Base-by-base conservation (phyloP, 2,329 filamentous ascomycete species). In the Arthroderma sp. region DNA sequence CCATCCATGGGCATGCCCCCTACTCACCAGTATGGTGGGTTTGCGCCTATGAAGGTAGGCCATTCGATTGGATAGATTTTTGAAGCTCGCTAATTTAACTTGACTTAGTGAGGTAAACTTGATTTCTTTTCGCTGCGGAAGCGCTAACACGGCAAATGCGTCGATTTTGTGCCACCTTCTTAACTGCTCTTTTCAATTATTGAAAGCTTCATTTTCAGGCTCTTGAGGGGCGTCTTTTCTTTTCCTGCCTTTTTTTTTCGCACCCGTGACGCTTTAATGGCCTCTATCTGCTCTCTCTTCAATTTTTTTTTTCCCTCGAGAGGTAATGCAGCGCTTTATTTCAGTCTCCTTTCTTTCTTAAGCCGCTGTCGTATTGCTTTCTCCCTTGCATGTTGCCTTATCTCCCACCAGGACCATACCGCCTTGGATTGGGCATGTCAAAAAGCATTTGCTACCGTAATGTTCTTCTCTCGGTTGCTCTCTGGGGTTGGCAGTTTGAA, bases 1-100 rank as follows among this genome's bases (percentile, higher is more conserved):
- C 79, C 78, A 45, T 73, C 74, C 50, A 81, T 81, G 77, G 78
- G 77, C 53, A 80, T 81, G 72, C 74, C 76, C 50, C 77, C 77
- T 27, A 66, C 72, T 54, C 72, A 80, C 61, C 74, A 74, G 47
- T 80, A 78, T 59, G 63, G 62, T 50, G 77, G 76, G 59, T 81
- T 77, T 66, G 75, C 76, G 58, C 77, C 77, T 48, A 77, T 80
- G 75, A 80, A 81, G 74, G 77, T 79, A 63, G 49, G 52, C 53
- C 51, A 57, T 61, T 38, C 9, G 32, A 9, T 34, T 11, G 9
- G 32, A 11, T 34, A 9, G 32, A 34, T 34, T 34, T 9, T 9
- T 34, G 32, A 11, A 9, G 32, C 15, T 22, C 15, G 15, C 15
- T 22, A 22, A 22, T 22, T 22, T 22, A 22, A 22, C 15, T 22